Conservation (phyloP, 1,284 basidiomycete species). For the Rhodotorula glutinis region DNA sequence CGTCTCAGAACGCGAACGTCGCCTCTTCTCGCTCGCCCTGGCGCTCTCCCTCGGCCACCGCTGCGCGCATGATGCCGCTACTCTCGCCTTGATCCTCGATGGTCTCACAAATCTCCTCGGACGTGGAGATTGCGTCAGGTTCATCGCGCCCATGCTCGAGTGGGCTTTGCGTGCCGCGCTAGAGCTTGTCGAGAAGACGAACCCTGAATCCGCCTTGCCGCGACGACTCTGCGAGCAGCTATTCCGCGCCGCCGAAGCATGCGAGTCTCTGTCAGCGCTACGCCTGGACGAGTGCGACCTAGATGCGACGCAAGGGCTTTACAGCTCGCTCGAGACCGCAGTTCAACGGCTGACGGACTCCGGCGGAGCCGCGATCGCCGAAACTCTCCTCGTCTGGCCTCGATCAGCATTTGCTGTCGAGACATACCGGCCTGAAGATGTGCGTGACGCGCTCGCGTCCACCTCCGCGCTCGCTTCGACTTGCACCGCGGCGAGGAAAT, state of each 20-base stretch:
- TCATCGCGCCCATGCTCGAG: conserved; percentile 62
- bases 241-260: conserved; percentile 66
- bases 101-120: conserved; percentile 64
- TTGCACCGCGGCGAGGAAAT: no score
- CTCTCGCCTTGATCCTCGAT: conserved; percentile 58
- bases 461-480: conserved; percentile 15
- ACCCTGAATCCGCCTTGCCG: neutral
- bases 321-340: neutral
- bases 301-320: neutral
- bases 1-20: conserved; percentile 78
- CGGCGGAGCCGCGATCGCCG: conserved; percentile 2
- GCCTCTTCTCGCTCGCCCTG: conserved; percentile 69
- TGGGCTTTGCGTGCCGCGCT: conserved; percentile 33
- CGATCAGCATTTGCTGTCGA: neutral
- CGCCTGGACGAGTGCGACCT: neutral
- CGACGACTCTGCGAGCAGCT: conserved; percentile 51
- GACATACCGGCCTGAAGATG: neutral
- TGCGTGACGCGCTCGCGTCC: conserved; percentile 22
- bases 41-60: conserved; percentile 66
- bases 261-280: neutral
- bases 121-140: conserved; percentile 64
- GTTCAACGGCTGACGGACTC: conserved; percentile 8
- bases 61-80: conserved; percentile 53
- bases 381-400: conserved; percentile 25
- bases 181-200: conserved; percentile 38